Conservation (phyloP, 2,329 filamentous ascomycete genomes). For the Podosphaera aphanis region DNA sequence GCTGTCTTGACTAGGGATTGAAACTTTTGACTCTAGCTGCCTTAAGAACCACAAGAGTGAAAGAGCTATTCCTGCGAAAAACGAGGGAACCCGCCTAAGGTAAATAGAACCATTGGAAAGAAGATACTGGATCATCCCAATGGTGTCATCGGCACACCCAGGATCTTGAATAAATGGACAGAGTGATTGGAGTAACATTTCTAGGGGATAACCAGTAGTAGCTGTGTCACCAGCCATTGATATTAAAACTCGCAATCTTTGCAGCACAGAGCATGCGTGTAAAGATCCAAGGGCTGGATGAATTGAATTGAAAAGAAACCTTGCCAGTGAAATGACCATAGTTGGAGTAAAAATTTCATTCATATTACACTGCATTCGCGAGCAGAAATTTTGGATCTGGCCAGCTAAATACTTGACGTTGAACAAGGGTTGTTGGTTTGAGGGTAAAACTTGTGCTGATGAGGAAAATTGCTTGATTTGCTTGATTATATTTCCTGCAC, state of each 20-base stretch:
- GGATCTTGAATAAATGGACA: slow-evolving; percentile 57
- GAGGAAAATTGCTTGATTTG: slow-evolving; percentile 47
- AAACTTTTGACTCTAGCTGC: slow-evolving; percentile 45
- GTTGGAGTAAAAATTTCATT: slow-evolving; percentile 51
- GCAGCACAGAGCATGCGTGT: slow-evolving; percentile 65
- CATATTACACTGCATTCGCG: slow-evolving; percentile 41
- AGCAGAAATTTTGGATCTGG: slow-evolving; percentile 58
- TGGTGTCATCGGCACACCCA: slow-evolving; percentile 72
- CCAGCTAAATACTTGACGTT: slow-evolving; percentile 51
- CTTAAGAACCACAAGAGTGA: slow-evolving; percentile 59
- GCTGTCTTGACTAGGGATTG: slow-evolving; percentile 63
- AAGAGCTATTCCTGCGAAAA: slow-evolving; percentile 58
- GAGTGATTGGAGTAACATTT: slow-evolving; percentile 71
- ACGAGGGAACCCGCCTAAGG: slow-evolving; percentile 42
- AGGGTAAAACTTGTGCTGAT: slow-evolving; percentile 40
- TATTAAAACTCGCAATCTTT: slow-evolving; percentile 64
- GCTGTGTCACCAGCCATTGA: slow-evolving; percentile 52
- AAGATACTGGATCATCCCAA: slow-evolving; percentile 72
- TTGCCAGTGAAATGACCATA: slow-evolving; percentile 48
- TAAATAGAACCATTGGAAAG: slow-evolving; percentile 42
- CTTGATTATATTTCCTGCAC: slow-evolving; percentile 39
- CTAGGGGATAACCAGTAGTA: slow-evolving; percentile 58
- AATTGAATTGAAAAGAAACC: slow-evolving; percentile 58
- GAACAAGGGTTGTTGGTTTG: slow-evolving; percentile 73
- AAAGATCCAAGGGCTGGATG: slow-evolving; percentile 66